phyloP scores from a whole-genome alignment of 2,329 filamentous ascomycete species.

The Penicillium crustosum region DNA sequence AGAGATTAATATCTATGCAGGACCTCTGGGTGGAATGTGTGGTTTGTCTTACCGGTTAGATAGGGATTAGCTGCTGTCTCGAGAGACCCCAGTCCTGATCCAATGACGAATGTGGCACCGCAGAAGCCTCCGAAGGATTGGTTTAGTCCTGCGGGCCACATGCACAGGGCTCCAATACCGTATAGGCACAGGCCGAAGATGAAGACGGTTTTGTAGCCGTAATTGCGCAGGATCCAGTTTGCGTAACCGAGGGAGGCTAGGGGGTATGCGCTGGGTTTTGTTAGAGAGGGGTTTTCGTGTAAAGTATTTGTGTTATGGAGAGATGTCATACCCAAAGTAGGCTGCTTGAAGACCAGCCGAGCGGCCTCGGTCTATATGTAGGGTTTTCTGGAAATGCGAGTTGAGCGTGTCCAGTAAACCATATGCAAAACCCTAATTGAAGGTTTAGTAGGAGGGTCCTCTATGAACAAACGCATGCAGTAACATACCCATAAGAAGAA shows the following conservation, averaged over 20 bases:
- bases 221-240: conserved; percentile 65
- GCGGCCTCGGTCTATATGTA: conserved; percentile 55
- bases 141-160: conserved; percentile 77
- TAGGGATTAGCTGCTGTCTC: conserved; percentile 79
- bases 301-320: not conserved
- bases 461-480: not conserved
- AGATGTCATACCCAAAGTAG: conserved; percentile 58
- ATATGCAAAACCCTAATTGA: conserved; percentile 47
- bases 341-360: conserved; percentile 64
- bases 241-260: conserved; percentile 55
- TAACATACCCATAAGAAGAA: conserved; percentile 54
- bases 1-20: not conserved
- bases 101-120: conserved; percentile 69
- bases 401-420: conserved; percentile 53
- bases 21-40: not conserved
- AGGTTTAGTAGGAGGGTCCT: not conserved
- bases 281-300: not conserved
- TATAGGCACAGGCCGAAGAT: conserved; percentile 72
- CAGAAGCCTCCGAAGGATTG: conserved; percentile 74
- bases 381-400: conserved; percentile 59
- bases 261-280: conserved; percentile 48
- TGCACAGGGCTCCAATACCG: conserved; percentile 73
- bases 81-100: conserved; percentile 69
- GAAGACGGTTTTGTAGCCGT: conserved; percentile 78
- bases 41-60: conserved; percentile 53